A percentile compares a stretch with the other conserved stretches of the same genome.
These are phyloP conservation scores for Cryptosporidium canis DNA, from an alignment of 169 alveolate species.

Conservation along the genomic window DNA sequence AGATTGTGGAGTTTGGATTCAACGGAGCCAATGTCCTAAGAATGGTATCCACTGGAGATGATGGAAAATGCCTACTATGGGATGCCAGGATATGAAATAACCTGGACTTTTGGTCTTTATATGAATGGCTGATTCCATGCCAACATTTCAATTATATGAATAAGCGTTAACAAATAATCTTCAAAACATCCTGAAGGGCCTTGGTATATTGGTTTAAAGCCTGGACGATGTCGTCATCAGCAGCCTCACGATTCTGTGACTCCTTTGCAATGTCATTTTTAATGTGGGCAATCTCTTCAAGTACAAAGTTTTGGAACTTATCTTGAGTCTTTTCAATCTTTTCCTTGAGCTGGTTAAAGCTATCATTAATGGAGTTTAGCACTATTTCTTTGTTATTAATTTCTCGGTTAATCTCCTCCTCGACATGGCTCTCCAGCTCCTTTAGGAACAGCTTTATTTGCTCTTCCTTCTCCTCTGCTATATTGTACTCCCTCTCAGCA, in stretches of 20 bases:
- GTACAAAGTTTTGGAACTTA: slow-evolving; percentile 79
- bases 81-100: slow-evolving; percentile 21
- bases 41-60: slow-evolving; percentile 67
- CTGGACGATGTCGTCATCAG: slow-evolving; percentile 91
- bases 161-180: slow-evolving; percentile 72
- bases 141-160: background rate
- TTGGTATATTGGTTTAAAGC: slow-evolving; percentile 90
- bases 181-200: slow-evolving; percentile 83
- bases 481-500: slow-evolving; percentile 66
- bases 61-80: slow-evolving; percentile 64
- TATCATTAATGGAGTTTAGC: slow-evolving; percentile 6
- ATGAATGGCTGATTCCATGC: too few relatives aligned
- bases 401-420: slow-evolving; percentile 46
- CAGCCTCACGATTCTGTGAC: slow-evolving; percentile 87
- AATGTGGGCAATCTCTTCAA: slow-evolving; percentile 82
- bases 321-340: slow-evolving; percentile 70
- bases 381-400: slow-evolving; percentile 20
- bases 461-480: slow-evolving; percentile 68
- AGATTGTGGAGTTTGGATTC: background rate
- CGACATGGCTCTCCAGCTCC: slow-evolving; percentile 50
- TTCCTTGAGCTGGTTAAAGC: slow-evolving; percentile 29
- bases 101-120: too few relatives aligned
- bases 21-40: slow-evolving; percentile 8
- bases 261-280: slow-evolving; percentile 84
- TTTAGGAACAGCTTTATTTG: slow-evolving; percentile 47